phyloP scores from a whole-genome alignment of 768 basidiomycete species.

The Saitozyma podzolica region DNA sequence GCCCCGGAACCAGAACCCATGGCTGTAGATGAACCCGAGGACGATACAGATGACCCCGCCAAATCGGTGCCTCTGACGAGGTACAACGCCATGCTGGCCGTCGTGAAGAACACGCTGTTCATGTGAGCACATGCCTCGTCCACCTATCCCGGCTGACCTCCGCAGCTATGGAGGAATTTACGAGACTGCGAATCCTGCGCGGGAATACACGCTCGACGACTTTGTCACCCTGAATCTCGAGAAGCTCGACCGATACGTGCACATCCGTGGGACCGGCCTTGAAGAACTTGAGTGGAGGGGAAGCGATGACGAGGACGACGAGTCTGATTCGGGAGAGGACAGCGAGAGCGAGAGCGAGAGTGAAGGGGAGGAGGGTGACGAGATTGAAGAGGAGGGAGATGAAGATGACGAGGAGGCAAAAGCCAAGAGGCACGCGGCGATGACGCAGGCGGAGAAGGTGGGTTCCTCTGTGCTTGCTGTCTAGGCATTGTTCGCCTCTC shows the following conservation, averaged over 20 bases:
- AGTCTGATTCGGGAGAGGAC: conserved; percentile 33
- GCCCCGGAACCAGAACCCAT: conserved; percentile 21
- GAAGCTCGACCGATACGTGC: conserved; percentile 75
- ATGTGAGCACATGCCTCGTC: conserved; percentile 60
- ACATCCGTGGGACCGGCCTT: conserved; percentile 70
- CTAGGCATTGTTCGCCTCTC: neutral
- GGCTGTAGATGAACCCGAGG: conserved; percentile 36
- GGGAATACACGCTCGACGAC: conserved; percentile 87
- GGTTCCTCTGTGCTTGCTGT: neutral
- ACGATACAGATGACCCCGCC: conserved; percentile 27
- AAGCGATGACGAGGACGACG: conserved; percentile 60
- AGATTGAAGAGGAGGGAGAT: conserved; percentile 25
- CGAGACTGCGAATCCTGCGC: conserved; percentile 65
- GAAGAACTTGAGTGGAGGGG: conserved; percentile 59
- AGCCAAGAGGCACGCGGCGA: conserved; percentile 8
- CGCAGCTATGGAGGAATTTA: conserved; percentile 79
- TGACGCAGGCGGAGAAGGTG: conserved; percentile 34
- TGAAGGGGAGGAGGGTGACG: conserved; percentile 29
- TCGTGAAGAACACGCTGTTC: conserved; percentile 79
- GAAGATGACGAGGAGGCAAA: conserved; percentile 34
- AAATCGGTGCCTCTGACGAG: conserved; percentile 64
- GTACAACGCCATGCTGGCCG: conserved; percentile 86
- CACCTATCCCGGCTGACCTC: neutral
- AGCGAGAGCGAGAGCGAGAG: conserved; percentile 31
- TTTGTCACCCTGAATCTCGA: conserved; percentile 78